Conservation (phyloP, 2,329 filamentous ascomycete genomes). For the Davidsoniella australis region DNA sequence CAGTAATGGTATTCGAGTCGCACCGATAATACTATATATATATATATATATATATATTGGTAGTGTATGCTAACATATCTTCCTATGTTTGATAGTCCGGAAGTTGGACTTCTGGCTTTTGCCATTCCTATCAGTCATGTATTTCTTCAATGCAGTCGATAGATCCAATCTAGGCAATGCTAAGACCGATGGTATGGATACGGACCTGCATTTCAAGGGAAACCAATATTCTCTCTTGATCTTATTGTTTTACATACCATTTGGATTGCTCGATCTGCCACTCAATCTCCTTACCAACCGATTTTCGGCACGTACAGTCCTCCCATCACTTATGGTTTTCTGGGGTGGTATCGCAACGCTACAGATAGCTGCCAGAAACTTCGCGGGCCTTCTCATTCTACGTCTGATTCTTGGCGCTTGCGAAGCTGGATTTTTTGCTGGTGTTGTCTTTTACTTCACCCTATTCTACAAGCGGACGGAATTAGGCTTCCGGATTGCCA, state of each 20-base stretch:
- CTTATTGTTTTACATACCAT: slow-evolving; percentile 33
- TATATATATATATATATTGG: too few species aligned
- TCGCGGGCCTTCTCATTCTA: slow-evolving; percentile 30
- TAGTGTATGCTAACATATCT: not conserved
- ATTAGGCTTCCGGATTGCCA: slow-evolving; percentile 42
- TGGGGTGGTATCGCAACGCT: slow-evolving; percentile 32
- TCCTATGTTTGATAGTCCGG: not conserved
- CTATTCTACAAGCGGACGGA: slow-evolving; percentile 48
- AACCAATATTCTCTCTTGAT: slow-evolving; percentile 24
- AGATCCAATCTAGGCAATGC: slow-evolving; percentile 31
- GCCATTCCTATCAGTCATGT: slow-evolving; percentile 17
- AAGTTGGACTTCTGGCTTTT: slow-evolving; percentile 9
- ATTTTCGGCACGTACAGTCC: slow-evolving; percentile 19
- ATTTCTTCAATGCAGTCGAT: slow-evolving; percentile 29
- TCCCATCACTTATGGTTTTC: slow-evolving; percentile 26
- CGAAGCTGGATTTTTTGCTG: slow-evolving; percentile 37
- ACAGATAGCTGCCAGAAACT: slow-evolving; percentile 31
- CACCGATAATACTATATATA: too few species aligned
- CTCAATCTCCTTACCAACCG: slow-evolving; percentile 30
- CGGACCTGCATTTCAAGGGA: slow-evolving; percentile 37
- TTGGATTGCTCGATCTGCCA: slow-evolving; percentile 30
- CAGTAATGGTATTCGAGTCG: too few species aligned
- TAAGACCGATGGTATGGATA: slow-evolving; percentile 28
- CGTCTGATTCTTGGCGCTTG: slow-evolving; percentile 31
- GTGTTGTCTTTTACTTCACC: slow-evolving; percentile 28